These are phyloP conservation scores for Pilaira anomala DNA, from an alignment of 192 early-diverging fungal genomes.

Conservation along the genomic window DNA sequence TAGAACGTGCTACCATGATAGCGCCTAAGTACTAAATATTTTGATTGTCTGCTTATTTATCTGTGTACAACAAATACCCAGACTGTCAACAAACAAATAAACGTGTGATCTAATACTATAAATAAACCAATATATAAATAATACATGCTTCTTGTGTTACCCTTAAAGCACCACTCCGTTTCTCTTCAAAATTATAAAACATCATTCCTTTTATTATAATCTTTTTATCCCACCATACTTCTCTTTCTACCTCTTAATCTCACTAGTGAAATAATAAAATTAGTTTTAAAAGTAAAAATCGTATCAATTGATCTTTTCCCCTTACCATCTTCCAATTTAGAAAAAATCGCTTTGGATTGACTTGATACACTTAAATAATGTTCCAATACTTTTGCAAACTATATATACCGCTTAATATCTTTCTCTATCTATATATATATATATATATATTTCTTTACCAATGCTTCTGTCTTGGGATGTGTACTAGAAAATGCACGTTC, in stretches of 20 bases:
- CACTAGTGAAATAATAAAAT: constrained; percentile 39
- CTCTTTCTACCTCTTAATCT: constrained; percentile 79
- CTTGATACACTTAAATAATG: constrained; percentile 57
- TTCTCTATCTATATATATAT: neutral
- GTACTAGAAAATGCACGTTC: constrained; percentile 91
- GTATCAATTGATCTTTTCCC: neutral
- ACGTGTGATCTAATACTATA: too few relatives aligned
- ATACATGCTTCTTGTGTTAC: too few relatives aligned
- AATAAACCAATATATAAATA: too few relatives aligned
- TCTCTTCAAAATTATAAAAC: too few relatives aligned
- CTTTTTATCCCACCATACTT: constrained; percentile 68
- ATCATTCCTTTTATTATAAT: too few relatives aligned
- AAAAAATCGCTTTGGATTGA: constrained; percentile 56
- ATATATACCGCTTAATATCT: neutral
- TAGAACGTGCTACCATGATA: too few relatives aligned
- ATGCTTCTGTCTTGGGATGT: constrained; percentile 77
- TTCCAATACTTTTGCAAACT: constrained; percentile 75
- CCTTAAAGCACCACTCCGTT: too few relatives aligned
- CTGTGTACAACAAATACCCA: too few relatives aligned
- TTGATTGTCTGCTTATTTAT: too few relatives aligned
- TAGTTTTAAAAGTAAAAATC: neutral
- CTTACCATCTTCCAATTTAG: constrained; percentile 83
- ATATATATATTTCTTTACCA: constrained; percentile 49
- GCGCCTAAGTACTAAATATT: too few relatives aligned
- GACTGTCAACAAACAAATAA: too few relatives aligned